These are phyloP conservation scores for Thielaviopsis punctulata DNA, from an alignment of 2,329 filamentous ascomycete genomes.

Conservation along the genomic window DNA sequence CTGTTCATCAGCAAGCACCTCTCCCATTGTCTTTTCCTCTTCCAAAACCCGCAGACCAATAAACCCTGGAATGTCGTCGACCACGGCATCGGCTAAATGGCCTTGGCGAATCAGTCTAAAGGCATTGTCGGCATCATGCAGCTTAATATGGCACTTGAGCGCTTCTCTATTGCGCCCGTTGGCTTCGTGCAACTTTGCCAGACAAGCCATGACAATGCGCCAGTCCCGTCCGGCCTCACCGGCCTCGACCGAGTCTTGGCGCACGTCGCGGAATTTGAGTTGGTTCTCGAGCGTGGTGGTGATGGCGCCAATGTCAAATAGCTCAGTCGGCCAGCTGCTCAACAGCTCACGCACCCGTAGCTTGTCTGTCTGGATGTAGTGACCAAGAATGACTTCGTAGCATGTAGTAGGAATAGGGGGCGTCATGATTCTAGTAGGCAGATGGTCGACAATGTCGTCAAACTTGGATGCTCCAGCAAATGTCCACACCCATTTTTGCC, in stretches of 20 bases:
- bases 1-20: no score
- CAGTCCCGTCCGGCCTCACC: conserved; percentile 63
- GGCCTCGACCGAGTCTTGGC: conserved; percentile 58
- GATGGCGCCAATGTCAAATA: conserved; percentile 66
- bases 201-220: conserved; percentile 70
- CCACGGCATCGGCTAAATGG: conserved; percentile 76
- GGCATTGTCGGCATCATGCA: conserved; percentile 81
- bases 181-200: conserved; percentile 72
- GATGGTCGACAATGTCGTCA: conserved; percentile 73
- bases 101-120: conserved; percentile 75
- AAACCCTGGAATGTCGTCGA: conserved; percentile 78
- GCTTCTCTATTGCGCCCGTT: conserved; percentile 71
- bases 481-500: conserved; percentile 92
- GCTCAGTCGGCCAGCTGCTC: conserved; percentile 65
- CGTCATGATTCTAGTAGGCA: conserved; percentile 60
- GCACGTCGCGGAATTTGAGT: conserved; percentile 56
- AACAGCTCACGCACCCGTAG: conserved; percentile 60
- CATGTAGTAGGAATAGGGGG: conserved; percentile 66
- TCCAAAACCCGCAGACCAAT: conserved; percentile 65
- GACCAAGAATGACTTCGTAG: conserved; percentile 76
- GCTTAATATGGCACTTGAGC: conserved; percentile 69
- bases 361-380: conserved; percentile 71
- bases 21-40: conserved; percentile 41
- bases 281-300: conserved; percentile 68
- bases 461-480: conserved; percentile 77